Percentiles rank a stretch among this genome's conserved stretches.
phyloP scores from a whole-genome alignment of 306 rosid genomes.

The Pachyrhizus erosus region DNA sequence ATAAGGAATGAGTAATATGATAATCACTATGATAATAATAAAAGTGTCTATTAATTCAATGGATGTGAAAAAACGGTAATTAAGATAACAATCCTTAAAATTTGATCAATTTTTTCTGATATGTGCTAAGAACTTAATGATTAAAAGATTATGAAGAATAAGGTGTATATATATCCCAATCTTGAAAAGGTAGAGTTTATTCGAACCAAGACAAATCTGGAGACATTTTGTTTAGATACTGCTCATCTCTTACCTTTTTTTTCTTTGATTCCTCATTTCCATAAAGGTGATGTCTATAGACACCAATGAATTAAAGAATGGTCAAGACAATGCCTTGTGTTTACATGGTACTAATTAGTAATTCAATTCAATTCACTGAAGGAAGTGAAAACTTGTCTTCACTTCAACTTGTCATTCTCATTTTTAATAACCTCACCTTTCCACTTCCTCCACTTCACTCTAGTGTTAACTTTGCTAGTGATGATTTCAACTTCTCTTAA shows the following conservation, averaged over 20 bases:
- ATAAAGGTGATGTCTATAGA: constrained; percentile 41
- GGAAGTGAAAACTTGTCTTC: not conserved
- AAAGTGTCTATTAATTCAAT: not conserved
- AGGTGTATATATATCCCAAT: constrained; percentile 27
- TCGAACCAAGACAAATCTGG: constrained; percentile 26
- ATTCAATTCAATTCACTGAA: not conserved
- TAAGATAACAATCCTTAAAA: constrained; percentile 3
- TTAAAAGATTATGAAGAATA: constrained; percentile 36
- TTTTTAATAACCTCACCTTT: not conserved
- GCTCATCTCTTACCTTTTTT: constrained; percentile 39
- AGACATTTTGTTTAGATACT: constrained; percentile 46
- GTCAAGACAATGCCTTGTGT: constrained; percentile 27
- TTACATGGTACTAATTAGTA: not conserved
- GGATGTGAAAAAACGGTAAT: not conserved
- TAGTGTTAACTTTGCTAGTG: not conserved
- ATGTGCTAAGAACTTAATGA: constrained; percentile 41
- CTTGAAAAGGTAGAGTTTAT: constrained; percentile 46
- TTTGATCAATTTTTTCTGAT: not conserved
- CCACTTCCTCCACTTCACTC: not conserved
- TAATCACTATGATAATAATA: not conserved
- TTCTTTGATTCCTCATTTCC: constrained; percentile 17
- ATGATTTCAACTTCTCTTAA: too few species aligned
- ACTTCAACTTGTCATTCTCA: not conserved
- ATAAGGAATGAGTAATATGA: not conserved
- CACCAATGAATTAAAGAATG: constrained; percentile 3